Base-by-base conservation (phyloP, 768 basidiomycete genomes). In the Gloeostereum incarnatum region DNA sequence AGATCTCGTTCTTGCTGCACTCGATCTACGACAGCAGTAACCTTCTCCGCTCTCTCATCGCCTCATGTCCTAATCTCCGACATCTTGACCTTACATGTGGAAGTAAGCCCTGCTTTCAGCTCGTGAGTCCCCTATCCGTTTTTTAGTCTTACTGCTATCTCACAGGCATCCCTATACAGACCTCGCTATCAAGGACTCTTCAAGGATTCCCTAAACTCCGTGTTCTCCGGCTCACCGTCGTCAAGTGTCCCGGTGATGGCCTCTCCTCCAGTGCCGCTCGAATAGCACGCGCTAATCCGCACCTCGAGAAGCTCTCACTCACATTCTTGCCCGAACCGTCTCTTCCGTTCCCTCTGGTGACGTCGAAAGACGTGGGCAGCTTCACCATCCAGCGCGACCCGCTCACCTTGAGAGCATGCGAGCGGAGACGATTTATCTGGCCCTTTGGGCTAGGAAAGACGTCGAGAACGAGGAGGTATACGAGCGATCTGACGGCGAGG, bases 1-100 rank as follows among this genome's bases (percentile, higher is more conserved):
- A 69, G 38, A 70, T 85, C 29, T 63, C 73, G 13, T 86, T 86
- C 50, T 68, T 72, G 25, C 67, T 86, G 35, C 78, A 85, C 49
- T 78, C 75, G 1, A 75, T 77, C 49, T 85, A 85, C 49, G 83
- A 87, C 46, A 78, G 79, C 49, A 78, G 75, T 19, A 75, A 75
- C 46, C 59, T 85, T 41, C 62, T 87, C 24, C 73, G 79, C 31
- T 75, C 78, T 3, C 68, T 87, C 41, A 72, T 75, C 36, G 60
- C 73, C 9, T 69, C 78, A 1, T 85, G 81, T 48, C 82, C 83
- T 8, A 66, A 69, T 37, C 62, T 87, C 24, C 64, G 60, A 24
- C 71, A 77, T 49, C 63, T 87, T 6, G 73, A 81, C 44, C 57
- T 87, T 27, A 75, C 75, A 13, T 82, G 79, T 50, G 65, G 69